These are phyloP conservation scores for Alternaria burnsii DNA, from an alignment of 2,329 filamentous ascomycete species.

Conservation along the genomic window DNA sequence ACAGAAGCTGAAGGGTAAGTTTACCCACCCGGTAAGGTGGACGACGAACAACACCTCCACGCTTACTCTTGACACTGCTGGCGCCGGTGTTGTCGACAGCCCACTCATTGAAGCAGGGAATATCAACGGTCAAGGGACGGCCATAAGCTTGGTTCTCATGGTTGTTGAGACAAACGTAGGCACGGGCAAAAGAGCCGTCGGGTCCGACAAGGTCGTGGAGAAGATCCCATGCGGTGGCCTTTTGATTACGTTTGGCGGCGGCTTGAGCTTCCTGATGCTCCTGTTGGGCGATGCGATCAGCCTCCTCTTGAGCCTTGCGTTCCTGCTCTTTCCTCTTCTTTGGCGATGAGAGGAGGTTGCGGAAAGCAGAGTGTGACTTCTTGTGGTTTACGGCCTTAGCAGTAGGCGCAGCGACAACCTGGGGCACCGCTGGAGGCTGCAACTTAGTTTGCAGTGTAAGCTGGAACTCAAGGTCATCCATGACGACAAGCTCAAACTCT, in stretches of 20 bases:
- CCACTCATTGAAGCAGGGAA: constrained; percentile 99
- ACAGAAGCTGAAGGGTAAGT: constrained; percentile 90
- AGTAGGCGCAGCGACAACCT: constrained; percentile 59
- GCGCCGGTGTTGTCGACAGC: constrained; percentile 82
- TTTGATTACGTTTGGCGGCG: constrained; percentile 63
- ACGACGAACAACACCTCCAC: constrained; percentile 73
- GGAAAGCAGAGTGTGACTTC: constrained; percentile 78
- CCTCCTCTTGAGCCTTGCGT: constrained; percentile 81
- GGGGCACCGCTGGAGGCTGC: constrained; percentile 71
- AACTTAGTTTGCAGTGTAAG: constrained; percentile 96
- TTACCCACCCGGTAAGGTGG: constrained; percentile 98
- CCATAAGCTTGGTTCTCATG: constrained; percentile 90
- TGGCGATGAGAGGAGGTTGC: constrained; percentile 82
- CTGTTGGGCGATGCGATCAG: constrained; percentile 70
- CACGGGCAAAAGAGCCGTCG: constrained; percentile 92
- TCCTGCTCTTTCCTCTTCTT: constrained; percentile 98
- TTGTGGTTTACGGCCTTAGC: constrained; percentile 76
- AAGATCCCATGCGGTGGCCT: constrained; percentile 83
- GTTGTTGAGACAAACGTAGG: constrained; percentile 93
- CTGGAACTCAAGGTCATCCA: constrained; percentile 98
- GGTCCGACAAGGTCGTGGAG: constrained; percentile 85
- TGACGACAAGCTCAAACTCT: constrained; percentile 96
- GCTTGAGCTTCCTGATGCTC: constrained; percentile 52
- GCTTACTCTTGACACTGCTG: constrained; percentile 95
- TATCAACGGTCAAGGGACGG: constrained; percentile 84